phyloP scores from a whole-genome alignment of 78 protist species.

The Speleostelium caveatum region DNA sequence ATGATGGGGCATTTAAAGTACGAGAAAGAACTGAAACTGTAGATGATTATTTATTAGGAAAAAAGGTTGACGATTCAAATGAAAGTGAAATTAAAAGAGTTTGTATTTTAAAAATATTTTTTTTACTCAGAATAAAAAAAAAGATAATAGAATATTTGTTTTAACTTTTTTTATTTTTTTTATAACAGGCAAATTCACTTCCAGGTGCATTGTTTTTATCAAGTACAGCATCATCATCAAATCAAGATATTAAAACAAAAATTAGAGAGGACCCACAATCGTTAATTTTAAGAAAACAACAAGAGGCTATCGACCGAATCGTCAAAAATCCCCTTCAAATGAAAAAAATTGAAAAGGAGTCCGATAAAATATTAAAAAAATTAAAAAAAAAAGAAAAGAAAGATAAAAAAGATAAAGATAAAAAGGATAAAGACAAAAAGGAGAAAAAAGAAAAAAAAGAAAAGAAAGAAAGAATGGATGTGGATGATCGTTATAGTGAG shows the following conservation, averaged over 20 bases:
- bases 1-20: conserved; percentile 66
- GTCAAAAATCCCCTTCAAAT: conserved; percentile 51
- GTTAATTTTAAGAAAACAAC: conserved; percentile 44
- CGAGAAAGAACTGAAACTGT: conserved; percentile 7
- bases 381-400: conserved; percentile 76
- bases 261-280: conserved; percentile 77
- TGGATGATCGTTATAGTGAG: background rate
- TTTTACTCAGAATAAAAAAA: background rate
- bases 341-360: conserved; percentile 44
- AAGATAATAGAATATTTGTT: too few relatives aligned
- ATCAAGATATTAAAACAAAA: conserved; percentile 36
- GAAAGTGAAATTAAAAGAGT: too few relatives aligned
- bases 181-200: too few relatives aligned
- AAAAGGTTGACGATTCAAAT: conserved; percentile 38
- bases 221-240: background rate
- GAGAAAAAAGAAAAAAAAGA: conserved; percentile 12
- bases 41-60: conserved; percentile 76
- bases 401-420: conserved; percentile 42
- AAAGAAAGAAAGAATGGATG: conserved; percentile 3
- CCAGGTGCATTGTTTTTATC: conserved; percentile 60
- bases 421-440: conserved; percentile 32
- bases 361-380: conserved; percentile 65
- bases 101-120: too few relatives aligned
- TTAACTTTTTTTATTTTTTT: too few relatives aligned
- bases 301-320: conserved; percentile 30